Evolutionary conservation across 225 moss, liverwort and hornwort species (phyloP), one percentile per base, ranked within the genome.

Genomic region (Takakia lepidozioides): DNA sequence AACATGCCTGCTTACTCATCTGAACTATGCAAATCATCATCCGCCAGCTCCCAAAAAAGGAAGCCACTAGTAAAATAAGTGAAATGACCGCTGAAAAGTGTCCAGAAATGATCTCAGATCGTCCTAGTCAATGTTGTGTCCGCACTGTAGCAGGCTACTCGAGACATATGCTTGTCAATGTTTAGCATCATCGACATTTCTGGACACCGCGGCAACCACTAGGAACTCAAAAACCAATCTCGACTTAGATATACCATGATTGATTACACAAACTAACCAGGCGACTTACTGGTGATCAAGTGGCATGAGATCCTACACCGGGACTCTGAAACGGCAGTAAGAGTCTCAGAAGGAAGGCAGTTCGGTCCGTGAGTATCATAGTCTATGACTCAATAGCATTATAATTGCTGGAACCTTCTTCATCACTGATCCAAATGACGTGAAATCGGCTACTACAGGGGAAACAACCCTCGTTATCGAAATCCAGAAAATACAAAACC

Each of bases 271-370:
- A n/a, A n/a, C n/a, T n/a, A n/a, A n/a, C n/a, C n/a, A n/a, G n/a
- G n/a, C n/a, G n/a, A n/a, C n/a, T n/a, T n/a, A n/a, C n/a, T n/a
- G n/a, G n/a, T n/a, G n/a, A n/a, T n/a, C n/a, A n/a, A n/a, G n/a
- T n/a, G n/a, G n/a, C n/a, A n/a, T n/a, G n/a, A n/a, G n/a, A n/a
- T 13, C 30, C 16, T 41, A 41, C 2, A 41, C 29, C 16, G 17
- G 8, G 3, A 30, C 3, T 14, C n/a, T 19, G 2, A 49, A n/a
- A 27, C 2, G 20, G 4, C 28, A 18, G 15, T 17, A 8, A 1
- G 13, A 2, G 30, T 49, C 49, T 49, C 49, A 49, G 29, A 30
- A 49, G 49, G 49, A 49, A 30, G 49, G 49, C 49, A 49, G 49
- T 49, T 49, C 49, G 29, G 29, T 49, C 49, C 49, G 28, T 14